Evolutionary conservation across 345 rosid genomes (phyloP), one percentile per base, ranked within the genome.

Genomic region (Reutealis trisperma): DNA sequence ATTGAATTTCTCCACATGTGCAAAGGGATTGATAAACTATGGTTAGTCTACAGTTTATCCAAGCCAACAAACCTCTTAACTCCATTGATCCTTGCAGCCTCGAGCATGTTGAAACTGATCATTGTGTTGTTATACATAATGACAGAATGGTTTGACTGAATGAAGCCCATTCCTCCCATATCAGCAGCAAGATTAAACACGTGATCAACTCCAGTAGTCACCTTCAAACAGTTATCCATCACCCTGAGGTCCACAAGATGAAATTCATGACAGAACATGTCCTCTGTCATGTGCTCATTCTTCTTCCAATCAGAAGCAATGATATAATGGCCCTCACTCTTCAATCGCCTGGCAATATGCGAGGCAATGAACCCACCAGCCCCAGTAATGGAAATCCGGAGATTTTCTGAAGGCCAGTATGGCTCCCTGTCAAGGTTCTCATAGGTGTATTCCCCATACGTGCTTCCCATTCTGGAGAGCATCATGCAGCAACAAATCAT

Each of bases 101-200:
- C 99, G 3, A 96, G 92, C 95, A 96, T 94, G 81, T 94, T 96
- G 87, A 96, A 92, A 83, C 98, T 96, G 83, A 96, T 96, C 99
- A 96, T 96, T 0, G 99, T 94, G 72, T 96, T 96, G 85, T 96
- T 96, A 73, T 94, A 96, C 97, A 96, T 92, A 37, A 96, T 96
- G 24, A 96, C 99, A 10, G 97, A 96, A 84, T 96, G 99, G 80
- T 96, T 93, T 60, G 98, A 92, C 91, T 96, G 98, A 69, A 96
- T 96, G 79, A 94, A 93, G 58, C 99, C 99, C 98, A 96, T 96
- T 44, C 98, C 98, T 19, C 99, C 99, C 99, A 96, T 96, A 81
- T 96, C 99, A 59, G 99, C 99, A 21, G 99, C 99, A 8, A 96
- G 96, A 88, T 96, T 96, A 80, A 96, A 96, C 2, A 96, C 99